Base-by-base conservation (phyloP, 108 stramenopile genomes). In the Chaetoceros muelleri region DNA sequence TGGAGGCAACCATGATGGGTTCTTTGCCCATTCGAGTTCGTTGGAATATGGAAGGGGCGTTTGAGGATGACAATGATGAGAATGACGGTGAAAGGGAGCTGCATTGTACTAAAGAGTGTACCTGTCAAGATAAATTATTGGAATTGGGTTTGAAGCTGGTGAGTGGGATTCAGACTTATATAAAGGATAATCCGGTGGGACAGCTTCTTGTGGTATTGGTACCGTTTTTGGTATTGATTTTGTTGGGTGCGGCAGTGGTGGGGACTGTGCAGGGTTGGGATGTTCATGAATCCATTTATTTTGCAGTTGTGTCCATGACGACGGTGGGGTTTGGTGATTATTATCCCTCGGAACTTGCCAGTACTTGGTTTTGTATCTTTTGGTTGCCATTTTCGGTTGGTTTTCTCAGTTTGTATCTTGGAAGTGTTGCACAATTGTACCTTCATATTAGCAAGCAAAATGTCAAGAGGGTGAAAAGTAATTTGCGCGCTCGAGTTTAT, bases 271-370 rank as follows among this genome's bases (percentile, higher is more conserved):
- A 93, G 60, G 82, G 79, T 13, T 93, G 91, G 91, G 75, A 81
- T 17, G 70, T 80, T 16, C 23, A 80, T n/a, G 91, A 86, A 44
- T 53, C 80, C 2, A 58, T 93, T 2, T 93, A 93, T 52, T 93
- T 86, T 70, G 71, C 82, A 7, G 79, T 84, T 23, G 85, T 84
- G 2, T 82, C 85, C 13, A 57, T 93, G 13, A 88, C 91, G 1
- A 93, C 91, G 2, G 85, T 78, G 0, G 73, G 73, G 34, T 93
- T 74, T 60, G 91, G 91, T 2, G 85, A 87, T 52, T 82, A 80
- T 49, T 61, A 72, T 53, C 87, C 87, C 2, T 82, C 72, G 0
- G 62, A 75, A 50, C 60, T 58, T 20, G 67, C 82, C 1, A 74
- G 75, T 47, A 84, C 81, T 2, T 82, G 73, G 74, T 87, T 89